Conservation (phyloP, 768 basidiomycete species). For the Suillus brevipes region DNA sequence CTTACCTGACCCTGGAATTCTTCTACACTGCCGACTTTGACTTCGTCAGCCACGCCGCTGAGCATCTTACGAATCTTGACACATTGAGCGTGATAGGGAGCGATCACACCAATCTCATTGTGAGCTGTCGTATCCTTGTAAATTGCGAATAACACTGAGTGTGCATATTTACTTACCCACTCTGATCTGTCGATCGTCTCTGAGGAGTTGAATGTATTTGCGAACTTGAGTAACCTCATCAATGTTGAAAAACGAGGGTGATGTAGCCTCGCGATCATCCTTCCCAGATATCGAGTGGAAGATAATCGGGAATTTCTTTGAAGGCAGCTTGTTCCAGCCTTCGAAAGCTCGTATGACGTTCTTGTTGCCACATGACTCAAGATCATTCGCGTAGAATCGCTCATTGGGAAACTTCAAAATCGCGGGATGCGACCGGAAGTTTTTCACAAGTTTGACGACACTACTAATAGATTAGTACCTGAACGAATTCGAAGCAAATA, state of each 20-base stretch:
- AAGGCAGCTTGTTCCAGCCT: constrained; percentile 29
- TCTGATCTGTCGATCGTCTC: constrained; percentile 38
- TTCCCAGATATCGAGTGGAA: constrained; percentile 62
- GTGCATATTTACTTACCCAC: constrained; percentile 38
- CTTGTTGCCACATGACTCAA: constrained; percentile 47
- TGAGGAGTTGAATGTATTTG: constrained; percentile 36
- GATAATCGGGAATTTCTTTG: constrained; percentile 51
- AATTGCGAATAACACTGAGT: constrained; percentile 9
- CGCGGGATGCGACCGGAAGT: constrained; percentile 62
- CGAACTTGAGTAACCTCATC: constrained; percentile 57
- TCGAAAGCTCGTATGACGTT: constrained; percentile 28
- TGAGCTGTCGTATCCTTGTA: constrained; percentile 35
- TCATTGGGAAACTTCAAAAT: constrained; percentile 66
- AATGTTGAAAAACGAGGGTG: constrained; percentile 73
- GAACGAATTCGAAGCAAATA: background rate
- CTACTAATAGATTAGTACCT: constrained; percentile 32
- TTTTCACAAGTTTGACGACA: constrained; percentile 61
- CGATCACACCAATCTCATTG: constrained; percentile 57
- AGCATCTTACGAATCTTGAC: constrained; percentile 46
- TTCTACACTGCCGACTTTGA: constrained; percentile 67
- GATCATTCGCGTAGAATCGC: constrained; percentile 55
- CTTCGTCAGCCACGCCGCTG: constrained; percentile 27
- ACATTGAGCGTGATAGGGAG: constrained; percentile 64
- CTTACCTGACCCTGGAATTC: constrained; percentile 64
- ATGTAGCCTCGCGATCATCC: constrained; percentile 64